A percentile compares a stretch with the other conserved stretches of the same genome.
Conservation (phyloP, 768 basidiomycete genomes). For the Fomitopsis pulvina region DNA sequence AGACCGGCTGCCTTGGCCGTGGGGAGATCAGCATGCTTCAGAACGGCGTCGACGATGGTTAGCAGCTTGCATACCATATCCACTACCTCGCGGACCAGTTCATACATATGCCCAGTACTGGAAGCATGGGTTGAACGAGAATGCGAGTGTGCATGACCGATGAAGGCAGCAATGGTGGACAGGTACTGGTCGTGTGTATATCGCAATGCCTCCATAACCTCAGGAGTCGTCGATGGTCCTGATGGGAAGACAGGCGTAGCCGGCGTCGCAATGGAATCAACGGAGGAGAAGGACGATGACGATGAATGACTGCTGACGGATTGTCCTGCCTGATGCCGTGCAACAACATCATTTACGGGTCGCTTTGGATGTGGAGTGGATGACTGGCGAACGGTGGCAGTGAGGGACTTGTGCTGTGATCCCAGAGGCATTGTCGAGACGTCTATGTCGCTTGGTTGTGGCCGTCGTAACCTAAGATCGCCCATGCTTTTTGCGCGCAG, state of each 20-base stretch:
- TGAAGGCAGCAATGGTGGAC: conserved; percentile 94
- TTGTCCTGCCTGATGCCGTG: conserved; percentile 17
- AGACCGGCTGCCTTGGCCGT: conserved; percentile 58
- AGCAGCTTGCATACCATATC: conserved; percentile 90
- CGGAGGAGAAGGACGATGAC: conserved; percentile 59
- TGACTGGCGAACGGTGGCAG: conserved; percentile 7
- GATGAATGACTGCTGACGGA: conserved; percentile 73
- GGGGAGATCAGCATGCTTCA: conserved; percentile 67
- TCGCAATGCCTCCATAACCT: conserved; percentile 74
- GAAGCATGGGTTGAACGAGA: conserved; percentile 86
- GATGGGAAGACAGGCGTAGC: conserved; percentile 55
- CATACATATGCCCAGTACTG: conserved; percentile 89
- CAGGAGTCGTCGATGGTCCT: conserved; percentile 61
- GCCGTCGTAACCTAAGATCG: conserved; percentile 36
- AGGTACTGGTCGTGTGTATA: conserved; percentile 84
- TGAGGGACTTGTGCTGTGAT: conserved; percentile 2
- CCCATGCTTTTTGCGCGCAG: conserved; percentile 47
- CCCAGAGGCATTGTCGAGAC: conserved; percentile 28
- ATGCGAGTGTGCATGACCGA: conserved; percentile 94
- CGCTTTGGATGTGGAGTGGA: conserved; percentile 2
- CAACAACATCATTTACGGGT: background rate
- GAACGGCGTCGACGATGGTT: conserved; percentile 85
- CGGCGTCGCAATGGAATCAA: conserved; percentile 42
- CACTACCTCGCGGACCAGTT: conserved; percentile 90
- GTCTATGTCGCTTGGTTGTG: conserved; percentile 28